Evolutionary conservation across 148 eudicot species (phyloP).

Genomic region (Chenopodium suecicum): DNA sequence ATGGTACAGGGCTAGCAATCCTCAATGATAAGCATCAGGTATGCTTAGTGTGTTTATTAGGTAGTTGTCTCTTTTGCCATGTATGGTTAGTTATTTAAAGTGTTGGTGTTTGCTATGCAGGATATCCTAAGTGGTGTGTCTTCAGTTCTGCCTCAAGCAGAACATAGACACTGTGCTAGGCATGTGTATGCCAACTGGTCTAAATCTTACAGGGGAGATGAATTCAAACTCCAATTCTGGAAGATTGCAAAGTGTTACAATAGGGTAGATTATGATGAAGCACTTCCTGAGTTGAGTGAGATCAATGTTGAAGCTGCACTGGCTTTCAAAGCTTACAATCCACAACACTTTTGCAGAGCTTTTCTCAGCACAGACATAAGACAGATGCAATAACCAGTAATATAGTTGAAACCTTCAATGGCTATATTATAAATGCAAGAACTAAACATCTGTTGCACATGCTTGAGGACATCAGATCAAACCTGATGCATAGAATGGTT

Average conservation of each 20-base stretch:
- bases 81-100: no score
- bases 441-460: background rate
- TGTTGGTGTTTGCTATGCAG: no score
- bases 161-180: constrained; percentile 1
- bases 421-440: background rate
- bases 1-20: background rate
- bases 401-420: background rate
- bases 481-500: background rate
- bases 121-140: background rate
- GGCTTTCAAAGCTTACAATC: background rate
- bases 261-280: background rate
- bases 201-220: background rate
- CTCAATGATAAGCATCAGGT: background rate
- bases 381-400: background rate
- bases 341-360: background rate
- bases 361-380: background rate
- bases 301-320: background rate
- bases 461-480: background rate
- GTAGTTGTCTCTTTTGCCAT: no score
- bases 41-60: no score
- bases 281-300: background rate
- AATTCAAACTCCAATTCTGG: background rate
- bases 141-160: no score
- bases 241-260: background rate
- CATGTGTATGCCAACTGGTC: background rate